Evolutionary conservation across 345 rosid genomes (phyloP).

Genomic region (Eucalyptus polybractea): DNA sequence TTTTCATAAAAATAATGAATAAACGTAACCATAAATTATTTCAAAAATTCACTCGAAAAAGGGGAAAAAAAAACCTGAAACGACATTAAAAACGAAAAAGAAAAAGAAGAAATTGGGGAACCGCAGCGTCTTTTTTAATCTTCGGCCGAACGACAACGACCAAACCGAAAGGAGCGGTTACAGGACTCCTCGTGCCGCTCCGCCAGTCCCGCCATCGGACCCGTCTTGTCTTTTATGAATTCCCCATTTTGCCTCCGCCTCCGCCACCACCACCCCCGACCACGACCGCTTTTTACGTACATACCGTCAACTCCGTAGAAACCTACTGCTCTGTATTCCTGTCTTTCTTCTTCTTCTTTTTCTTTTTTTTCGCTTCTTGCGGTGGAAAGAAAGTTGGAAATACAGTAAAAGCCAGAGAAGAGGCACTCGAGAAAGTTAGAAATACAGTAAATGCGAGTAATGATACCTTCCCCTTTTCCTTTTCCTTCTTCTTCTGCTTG

Average conservation of each 20-base stretch:
- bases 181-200: neutral
- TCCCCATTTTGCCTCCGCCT: neutral
- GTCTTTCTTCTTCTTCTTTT: neutral
- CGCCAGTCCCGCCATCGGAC: constrained; percentile 17
- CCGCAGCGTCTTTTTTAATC: neutral
- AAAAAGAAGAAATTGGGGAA: neutral
- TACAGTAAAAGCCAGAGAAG: neutral
- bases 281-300: neutral
- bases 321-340: neutral
- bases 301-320: neutral
- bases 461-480: neutral
- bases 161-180: neutral
- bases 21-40: neutral
- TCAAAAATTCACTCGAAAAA: neutral
- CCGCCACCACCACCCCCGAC: neutral
- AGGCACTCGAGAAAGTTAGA: neutral
- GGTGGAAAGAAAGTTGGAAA: neutral
- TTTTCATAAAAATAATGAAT: neutral
- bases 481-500: neutral
- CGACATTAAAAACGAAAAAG: neutral
- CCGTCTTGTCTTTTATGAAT: neutral
- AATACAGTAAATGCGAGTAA: neutral
- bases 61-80: neutral
- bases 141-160: neutral
- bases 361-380: neutral